Base-by-base conservation (phyloP, 345 rosid species). In the Brassica rapa region DNA sequence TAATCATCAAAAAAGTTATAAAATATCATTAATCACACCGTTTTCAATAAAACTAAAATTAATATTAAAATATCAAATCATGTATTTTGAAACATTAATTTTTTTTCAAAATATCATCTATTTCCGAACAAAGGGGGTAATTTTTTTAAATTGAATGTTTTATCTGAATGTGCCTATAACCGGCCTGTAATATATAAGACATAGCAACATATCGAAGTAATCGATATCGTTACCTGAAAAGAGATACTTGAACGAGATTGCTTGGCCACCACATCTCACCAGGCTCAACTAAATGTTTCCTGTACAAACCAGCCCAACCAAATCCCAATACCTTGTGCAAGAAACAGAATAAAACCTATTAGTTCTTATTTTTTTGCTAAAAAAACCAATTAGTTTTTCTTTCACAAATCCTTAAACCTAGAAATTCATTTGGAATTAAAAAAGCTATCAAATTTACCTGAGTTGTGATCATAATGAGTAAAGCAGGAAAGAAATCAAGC, bases 231-330 rank as follows among this genome's bases (percentile, higher is more conserved):
- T 86, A 91, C 97, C 93, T 84, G 85, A 91, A 91, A 37, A 91
- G 70, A 3, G 97, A 91, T 63, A 91, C 97, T 65, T 87, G 89
- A 69, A 91, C 90, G 39, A 91, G 83, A 79, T 88, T 87, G 49
- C 25, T 15, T 0, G 97, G 97, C 97, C 97, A 91, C 97, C 97
- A 91, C 94, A 91, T 91, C 55, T 84, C 97, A 68, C 83, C 91
- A 12, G 97, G 97, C 75, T 91, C 97, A 15, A 91, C 89, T 68
- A 91, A 83, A 76, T 88, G 89, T 67, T 80, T 80, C 66, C 94
- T 66, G 81, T 87, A 91, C 68, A 89, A 63, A 65, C 94, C 97
- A n/a, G 94, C 97, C 94, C 94, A 91, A 11, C 97, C 97, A 72
- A 89, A 91, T 21, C 94, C 96, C 59, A 93, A 77, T 8, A 93